phyloP scores from a whole-genome alignment of 306 rosid species.

The Biancaea sappan region DNA sequence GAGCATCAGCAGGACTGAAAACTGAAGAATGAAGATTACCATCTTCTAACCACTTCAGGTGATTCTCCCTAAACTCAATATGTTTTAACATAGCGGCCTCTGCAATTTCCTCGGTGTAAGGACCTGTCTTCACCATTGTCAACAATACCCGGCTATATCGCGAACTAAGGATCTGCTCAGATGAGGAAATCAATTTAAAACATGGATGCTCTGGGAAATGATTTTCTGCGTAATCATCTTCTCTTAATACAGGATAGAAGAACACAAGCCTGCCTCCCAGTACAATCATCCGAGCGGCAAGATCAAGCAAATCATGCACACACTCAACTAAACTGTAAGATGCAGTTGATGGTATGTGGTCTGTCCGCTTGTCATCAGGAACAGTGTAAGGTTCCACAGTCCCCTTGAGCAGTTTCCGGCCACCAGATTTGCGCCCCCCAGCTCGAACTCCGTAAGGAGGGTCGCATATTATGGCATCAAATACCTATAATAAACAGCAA shows the following conservation, averaged over 20 bases:
- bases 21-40: conserved; percentile 98
- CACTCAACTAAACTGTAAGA: conserved; percentile 87
- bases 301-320: conserved; percentile 94
- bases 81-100: conserved; percentile 73
- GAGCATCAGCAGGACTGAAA: conserved; percentile 65
- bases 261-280: conserved; percentile 87
- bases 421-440: conserved; percentile 98
- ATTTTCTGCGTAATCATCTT: conserved; percentile 57
- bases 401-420: conserved; percentile 90
- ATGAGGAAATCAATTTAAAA: conserved; percentile 61
- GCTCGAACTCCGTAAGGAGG: conserved; percentile 99
- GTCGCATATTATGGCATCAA: conserved; percentile 96
- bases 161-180: conserved; percentile 94
- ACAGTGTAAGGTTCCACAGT: conserved; percentile 70
- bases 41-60: conserved; percentile 87
- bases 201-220: conserved; percentile 83
- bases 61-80: conserved; percentile 82
- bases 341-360: conserved; percentile 95
- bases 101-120: conserved; percentile 74
- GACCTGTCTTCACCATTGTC: conserved; percentile 77
- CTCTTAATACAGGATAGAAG: conserved; percentile 91
- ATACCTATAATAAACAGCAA: conserved; percentile 50
- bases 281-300: conserved; percentile 84
- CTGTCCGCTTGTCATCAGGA: conserved; percentile 88
- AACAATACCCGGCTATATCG: conserved; percentile 83